Conservation (phyloP, 139 green algal genomes). For the Nannochloris sp. region DNA sequence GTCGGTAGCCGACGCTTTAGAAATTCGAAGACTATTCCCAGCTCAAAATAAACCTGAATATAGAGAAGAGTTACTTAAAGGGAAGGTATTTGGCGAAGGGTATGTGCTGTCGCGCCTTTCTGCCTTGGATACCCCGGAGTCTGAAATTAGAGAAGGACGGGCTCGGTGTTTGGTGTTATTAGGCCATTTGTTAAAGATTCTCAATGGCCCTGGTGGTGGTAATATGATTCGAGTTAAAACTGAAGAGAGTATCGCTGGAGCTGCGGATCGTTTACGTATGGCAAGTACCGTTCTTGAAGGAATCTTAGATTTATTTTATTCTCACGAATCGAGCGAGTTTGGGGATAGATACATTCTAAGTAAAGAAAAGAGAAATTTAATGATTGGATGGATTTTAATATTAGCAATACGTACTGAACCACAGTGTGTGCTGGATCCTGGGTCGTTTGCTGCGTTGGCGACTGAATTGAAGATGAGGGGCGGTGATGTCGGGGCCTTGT, state of each 20-base stretch:
- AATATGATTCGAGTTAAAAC: neutral
- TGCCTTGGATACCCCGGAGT: neutral
- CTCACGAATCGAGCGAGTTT: neutral
- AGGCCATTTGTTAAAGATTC: constrained; percentile 30
- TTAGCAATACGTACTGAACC: constrained; percentile 21
- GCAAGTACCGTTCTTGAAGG: constrained; percentile 24
- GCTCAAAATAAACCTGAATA: constrained; percentile 13
- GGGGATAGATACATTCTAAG: constrained; percentile 13
- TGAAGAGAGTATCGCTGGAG: constrained; percentile 1
- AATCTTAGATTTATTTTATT: constrained; percentile 34
- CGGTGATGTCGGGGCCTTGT: constrained; percentile 7
- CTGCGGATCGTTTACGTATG: constrained; percentile 3
- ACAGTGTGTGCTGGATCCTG: constrained; percentile 1
- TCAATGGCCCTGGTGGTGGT: neutral
- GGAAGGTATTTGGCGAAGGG: constrained; percentile 1
- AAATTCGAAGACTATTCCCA: constrained; percentile 26
- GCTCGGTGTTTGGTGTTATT: constrained; percentile 16
- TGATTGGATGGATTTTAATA: constrained; percentile 21
- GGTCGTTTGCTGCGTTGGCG: constrained; percentile 5
- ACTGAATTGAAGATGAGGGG: constrained; percentile 21
- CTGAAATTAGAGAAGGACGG: constrained; percentile 11
- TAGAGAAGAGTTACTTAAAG: neutral
- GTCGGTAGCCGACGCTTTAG: constrained; percentile 12
- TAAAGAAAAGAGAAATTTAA: constrained; percentile 21
- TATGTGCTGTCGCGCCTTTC: constrained; percentile 25